Conservation (phyloP, 768 basidiomycete genomes). For the Psilocybe cyanescens region DNA sequence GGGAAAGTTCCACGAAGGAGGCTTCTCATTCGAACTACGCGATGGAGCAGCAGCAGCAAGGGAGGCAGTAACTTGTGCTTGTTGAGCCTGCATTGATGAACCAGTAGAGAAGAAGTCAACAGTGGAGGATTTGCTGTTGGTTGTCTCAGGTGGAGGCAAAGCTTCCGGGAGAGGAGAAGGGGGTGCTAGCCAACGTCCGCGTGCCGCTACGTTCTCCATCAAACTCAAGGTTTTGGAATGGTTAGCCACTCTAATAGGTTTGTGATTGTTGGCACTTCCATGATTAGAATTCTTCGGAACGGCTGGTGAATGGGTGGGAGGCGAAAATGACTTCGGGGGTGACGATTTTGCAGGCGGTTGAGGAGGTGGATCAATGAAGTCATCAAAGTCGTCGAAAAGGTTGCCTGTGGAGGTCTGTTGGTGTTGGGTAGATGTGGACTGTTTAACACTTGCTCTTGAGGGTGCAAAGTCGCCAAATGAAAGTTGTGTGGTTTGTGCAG, state of each 20-base stretch:
- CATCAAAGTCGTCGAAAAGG: constrained; percentile 49
- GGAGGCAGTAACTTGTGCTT: constrained; percentile 29
- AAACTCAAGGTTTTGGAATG: constrained; percentile 63
- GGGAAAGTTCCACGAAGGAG: constrained; percentile 6
- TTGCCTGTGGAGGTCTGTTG: constrained; percentile 3
- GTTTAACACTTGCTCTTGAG: not conserved
- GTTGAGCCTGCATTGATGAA: constrained; percentile 34
- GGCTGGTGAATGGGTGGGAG: constrained; percentile 11
- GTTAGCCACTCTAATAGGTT: constrained; percentile 42
- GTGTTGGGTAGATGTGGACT: not conserved
- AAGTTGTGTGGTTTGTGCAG: constrained; percentile 14
- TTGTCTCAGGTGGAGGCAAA: constrained; percentile 34
- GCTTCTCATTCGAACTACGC: not conserved
- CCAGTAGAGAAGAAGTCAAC: constrained; percentile 31
- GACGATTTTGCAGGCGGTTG: constrained; percentile 24
- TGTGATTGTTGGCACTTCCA: constrained; percentile 20
- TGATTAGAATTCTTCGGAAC: constrained; percentile 14
- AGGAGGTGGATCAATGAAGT: constrained; percentile 39
- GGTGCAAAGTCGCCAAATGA: constrained; percentile 21
- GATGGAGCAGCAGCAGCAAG: constrained; percentile 13
- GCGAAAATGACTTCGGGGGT: not conserved
- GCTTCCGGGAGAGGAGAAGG: constrained; percentile 48
- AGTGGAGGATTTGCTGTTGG: constrained; percentile 17
- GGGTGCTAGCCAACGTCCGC: constrained; percentile 53
- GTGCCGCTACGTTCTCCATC: constrained; percentile 58